Evolutionary conservation across 306 rosid species (phyloP).

Genomic region (Quercus ilex): DNA sequence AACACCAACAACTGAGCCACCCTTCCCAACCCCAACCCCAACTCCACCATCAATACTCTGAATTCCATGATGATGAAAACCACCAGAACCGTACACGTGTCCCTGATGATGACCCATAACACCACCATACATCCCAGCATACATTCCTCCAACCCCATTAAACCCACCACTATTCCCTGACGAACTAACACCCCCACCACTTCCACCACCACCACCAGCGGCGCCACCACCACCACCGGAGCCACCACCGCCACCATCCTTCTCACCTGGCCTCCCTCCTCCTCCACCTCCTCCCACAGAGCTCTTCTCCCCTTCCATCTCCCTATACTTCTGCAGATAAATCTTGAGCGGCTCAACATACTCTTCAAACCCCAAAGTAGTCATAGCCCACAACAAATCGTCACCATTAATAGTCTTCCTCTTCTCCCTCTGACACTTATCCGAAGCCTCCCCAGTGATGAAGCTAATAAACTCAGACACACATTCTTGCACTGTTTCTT

Average conservation of each 20-base stretch:
- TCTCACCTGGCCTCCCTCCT: slow-evolving; percentile 30
- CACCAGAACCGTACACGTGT: slow-evolving; percentile 44
- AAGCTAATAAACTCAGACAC: slow-evolving; percentile 72
- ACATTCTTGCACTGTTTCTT: slow-evolving; percentile 65
- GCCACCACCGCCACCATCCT: slow-evolving; percentile 35
- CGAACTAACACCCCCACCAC: slow-evolving; percentile 19
- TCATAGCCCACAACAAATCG: slow-evolving; percentile 68
- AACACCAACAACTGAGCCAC: slow-evolving; percentile 23
- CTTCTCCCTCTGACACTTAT: slow-evolving; percentile 72
- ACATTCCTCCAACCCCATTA: slow-evolving; percentile 46
- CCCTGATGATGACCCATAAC: slow-evolving; percentile 54
- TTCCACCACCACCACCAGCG: slow-evolving; percentile 26
- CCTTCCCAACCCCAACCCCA: slow-evolving; percentile 2
- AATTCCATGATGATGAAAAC: slow-evolving; percentile 35
- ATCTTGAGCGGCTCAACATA: slow-evolving; percentile 59
- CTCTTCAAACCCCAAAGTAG: slow-evolving; percentile 63
- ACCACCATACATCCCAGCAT: slow-evolving; percentile 43
- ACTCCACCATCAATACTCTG: slow-evolving; percentile 16
- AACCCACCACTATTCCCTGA: slow-evolving; percentile 23
- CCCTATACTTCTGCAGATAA: slow-evolving; percentile 61
- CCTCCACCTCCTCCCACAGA: slow-evolving; percentile 9
- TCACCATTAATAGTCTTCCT: slow-evolving; percentile 76
- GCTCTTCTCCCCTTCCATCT: slow-evolving; percentile 62
- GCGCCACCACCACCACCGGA: slow-evolving; percentile 23
- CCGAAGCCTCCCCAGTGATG: slow-evolving; percentile 65